Evolutionary conservation across 2,329 filamentous ascomycete species (phyloP).

Genomic region (Teratosphaeria epicoccoides): DNA sequence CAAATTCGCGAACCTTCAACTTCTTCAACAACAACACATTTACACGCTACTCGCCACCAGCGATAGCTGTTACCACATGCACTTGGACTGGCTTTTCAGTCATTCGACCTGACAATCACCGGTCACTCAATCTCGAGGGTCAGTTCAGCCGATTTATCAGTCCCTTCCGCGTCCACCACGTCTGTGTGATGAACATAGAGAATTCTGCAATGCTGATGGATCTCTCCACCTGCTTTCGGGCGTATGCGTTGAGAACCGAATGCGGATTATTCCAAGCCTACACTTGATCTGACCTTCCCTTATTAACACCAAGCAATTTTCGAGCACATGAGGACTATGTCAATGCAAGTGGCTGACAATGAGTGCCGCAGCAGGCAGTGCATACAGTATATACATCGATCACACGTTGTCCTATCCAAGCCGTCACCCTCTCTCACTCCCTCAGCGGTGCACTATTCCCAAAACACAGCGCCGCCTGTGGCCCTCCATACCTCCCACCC

Average conservation of each 20-base stretch:
- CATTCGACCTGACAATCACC: no score
- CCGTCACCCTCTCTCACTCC: slow-evolving; percentile 2
- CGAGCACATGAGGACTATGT: no score
- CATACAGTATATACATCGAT: neutral
- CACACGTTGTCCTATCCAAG: neutral
- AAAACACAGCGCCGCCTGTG: slow-evolving; percentile 13
- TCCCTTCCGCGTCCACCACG: neutral
- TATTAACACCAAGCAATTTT: neutral
- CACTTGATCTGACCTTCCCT: slow-evolving; percentile 36
- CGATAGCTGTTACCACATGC: no score
- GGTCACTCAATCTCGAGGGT: no score
- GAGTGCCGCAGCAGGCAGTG: neutral
- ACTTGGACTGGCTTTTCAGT: no score
- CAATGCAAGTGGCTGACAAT: no score
- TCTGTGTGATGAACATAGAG: slow-evolving; percentile 32
- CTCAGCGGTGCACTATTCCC: slow-evolving; percentile 19
- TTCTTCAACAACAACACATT: no score
- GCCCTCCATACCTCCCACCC: slow-evolving; percentile 32
- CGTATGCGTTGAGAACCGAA: slow-evolving; percentile 21
- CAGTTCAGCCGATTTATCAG: neutral
- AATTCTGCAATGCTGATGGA: slow-evolving; percentile 43
- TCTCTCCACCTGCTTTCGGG: slow-evolving; percentile 9
- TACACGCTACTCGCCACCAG: no score
- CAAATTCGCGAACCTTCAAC: no score
- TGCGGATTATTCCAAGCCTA: slow-evolving; percentile 38